phyloP scores from a whole-genome alignment of 169 alveolate species.

The Eimeria maxima region DNA sequence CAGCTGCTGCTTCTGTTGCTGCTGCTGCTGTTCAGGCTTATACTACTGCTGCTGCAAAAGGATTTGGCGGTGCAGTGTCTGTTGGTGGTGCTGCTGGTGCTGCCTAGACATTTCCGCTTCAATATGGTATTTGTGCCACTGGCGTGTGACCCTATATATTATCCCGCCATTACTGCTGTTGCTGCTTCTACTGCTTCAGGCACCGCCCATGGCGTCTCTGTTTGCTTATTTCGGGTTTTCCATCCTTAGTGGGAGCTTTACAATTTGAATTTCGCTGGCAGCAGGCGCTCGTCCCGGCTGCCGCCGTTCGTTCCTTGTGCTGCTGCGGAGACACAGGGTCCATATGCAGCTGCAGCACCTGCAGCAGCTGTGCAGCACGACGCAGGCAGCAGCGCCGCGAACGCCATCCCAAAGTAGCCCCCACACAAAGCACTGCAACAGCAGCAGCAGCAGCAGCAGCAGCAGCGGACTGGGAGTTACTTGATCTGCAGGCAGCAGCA shows the following conservation, averaged over 20 bases:
- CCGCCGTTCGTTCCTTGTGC: constrained; percentile 52
- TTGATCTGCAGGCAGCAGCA: constrained; percentile 62
- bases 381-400: constrained; percentile 24
- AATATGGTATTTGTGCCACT: background rate
- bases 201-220: constrained; percentile 75
- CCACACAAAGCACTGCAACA: constrained; percentile 15
- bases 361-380: constrained; percentile 62
- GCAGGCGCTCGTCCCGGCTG: constrained; percentile 74
- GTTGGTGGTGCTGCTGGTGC: constrained; percentile 27
- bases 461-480: constrained; percentile 51
- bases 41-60: constrained; percentile 14
- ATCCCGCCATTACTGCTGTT: background rate
- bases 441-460: constrained; percentile 68
- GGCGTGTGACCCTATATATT: background rate
- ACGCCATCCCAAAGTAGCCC: background rate
- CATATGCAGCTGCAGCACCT: constrained; percentile 67
- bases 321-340: constrained; percentile 60
- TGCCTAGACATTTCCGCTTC: background rate
- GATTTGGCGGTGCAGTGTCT: background rate
- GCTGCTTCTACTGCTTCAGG: constrained; percentile 46
- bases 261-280: constrained; percentile 81
- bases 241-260: constrained; percentile 44
- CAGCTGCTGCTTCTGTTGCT: constrained; percentile 37
- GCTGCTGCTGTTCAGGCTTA: background rate
- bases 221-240: constrained; percentile 55